Evolutionary conservation across 1,284 basidiomycete genomes (phyloP), one percentile per base, ranked within the genome.

Genomic region (Rhizoctonia solani): DNA sequence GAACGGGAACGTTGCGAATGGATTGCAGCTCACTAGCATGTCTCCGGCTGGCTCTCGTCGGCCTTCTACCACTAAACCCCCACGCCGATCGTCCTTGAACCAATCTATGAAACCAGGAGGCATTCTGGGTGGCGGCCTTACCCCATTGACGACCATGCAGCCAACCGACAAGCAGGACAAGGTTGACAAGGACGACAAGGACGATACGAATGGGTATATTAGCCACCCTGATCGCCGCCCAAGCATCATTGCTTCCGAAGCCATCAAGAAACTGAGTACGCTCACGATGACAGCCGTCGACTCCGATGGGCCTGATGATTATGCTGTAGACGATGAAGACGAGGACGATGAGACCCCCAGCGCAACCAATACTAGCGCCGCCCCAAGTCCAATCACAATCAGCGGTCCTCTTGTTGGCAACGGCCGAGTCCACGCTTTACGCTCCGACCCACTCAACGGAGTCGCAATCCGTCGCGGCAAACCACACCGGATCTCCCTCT

Each of bases 401-500:
- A 27, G 41, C 41, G 63, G 46, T 19, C 39, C 61, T 27, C 37
- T 54, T 74, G 78, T 41, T 72, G 58, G 58, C 16, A 47, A 8
- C n/a, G 58, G 58, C 11, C 58, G 47, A 6, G 34, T 1, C 8
- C 47, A 39, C 9, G 11, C 19, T 3, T 3, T 23, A 14, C 30
- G 47, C 25, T 27, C 47, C 19, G 37, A 30, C 25, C 23, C 58
- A 19, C 25, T 25, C 21, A 23, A 8, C 29, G 47, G 58, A 37
- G 58, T 63, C 21, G 58, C 58, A 30, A 44, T 42, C 76, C 44
- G 78, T 74, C 72, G 6, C 70, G 75, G 25, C 72, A 72, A 13
- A 73, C 76, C 53, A 78, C 82, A 1, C 73, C 79, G 2, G 82
- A 86, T 68, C 74, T 86, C 19, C 79, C 81, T 19, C 80, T 81